Evolutionary conservation across 345 rosid genomes (phyloP), one percentile per base, ranked within the genome.

Genomic region (Gossypium stocksii): DNA sequence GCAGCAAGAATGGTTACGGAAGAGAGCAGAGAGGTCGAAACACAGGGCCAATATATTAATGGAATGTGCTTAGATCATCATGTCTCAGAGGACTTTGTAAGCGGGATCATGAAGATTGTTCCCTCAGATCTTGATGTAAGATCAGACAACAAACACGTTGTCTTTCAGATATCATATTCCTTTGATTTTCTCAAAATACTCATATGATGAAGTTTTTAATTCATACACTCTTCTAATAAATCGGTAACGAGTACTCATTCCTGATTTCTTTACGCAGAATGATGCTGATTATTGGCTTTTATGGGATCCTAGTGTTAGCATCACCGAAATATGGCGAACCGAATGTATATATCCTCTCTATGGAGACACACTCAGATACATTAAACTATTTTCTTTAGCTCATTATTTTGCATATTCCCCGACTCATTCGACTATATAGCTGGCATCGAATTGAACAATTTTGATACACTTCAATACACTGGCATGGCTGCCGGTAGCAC

Each of bases 281-380:
- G 93, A 86, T 68, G 91, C 89, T 70, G 99, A 95, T 83, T 95
- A 93, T 88, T 91, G 97, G 98, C 93, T 93, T 58, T 86, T 86
- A 81, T 93, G 98, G 80, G 99, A 95, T 74, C 87, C 90, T 17
- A 93, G 84, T 25, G 88, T 93, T 77, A 93, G 98, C 89, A 87
- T 91, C 74, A 93, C 98, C 16, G 93, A 93, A 84, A 83, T 90
- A 78, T 95, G 98, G 98, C 85, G 76, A 41, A 76, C 86, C 63
- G 97, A 91, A 77, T 65, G 99, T 93, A 23, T 23, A 23, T 23
- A 95, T 93, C 92, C 94, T 91, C 75, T 49, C 7, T 34, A 23
- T 52, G 54, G 57, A 8, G 44, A 52, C 71, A 16, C 59, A 43
- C 11, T 52, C 23, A 15, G 49, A 53, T 44, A 34, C 41, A 34